Evolutionary conservation across 805 yeast genomes (phyloP), one percentile per base, ranked within the genome.

Genomic region (Peterozyma toletana): DNA sequence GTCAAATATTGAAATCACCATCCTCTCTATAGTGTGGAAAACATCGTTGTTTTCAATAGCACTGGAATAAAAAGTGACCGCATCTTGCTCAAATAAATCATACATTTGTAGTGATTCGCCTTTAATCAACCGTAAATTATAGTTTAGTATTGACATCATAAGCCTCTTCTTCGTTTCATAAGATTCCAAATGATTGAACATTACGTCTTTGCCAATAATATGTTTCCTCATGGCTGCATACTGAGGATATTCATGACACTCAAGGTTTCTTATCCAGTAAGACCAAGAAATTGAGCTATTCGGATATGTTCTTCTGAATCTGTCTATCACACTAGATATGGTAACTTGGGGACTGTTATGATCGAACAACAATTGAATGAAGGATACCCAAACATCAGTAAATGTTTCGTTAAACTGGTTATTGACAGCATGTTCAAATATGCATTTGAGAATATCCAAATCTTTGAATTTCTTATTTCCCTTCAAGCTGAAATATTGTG

Each of bases 1-100:
- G 30, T 65, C 68, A 40, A 58, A 59, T 1, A 68, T 53, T 1
- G 63, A 53, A 2, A 73, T 60, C 6, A 68, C 53, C 9, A 67
- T 46, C 47, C 69, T 68, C 47, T 73, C 80, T 2, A 75, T 64
- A 1, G 70, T 54, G 48, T 73, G 78, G 39, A 60, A 64, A 1
- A 59, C 48, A 46, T 71, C 71, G 44, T 62, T 56, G 9, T 52
- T 44, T 10, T 48, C 38, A 3, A 67, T 13, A 1, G 73, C 67
- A 39, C 47, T 41, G 0, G 52, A 40, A 34, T 59, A 60, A 39
- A 55, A 59, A 2, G 27, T 31, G 1, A 48, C 43, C 2, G 59
- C 45, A 44, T 62, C 66, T 3, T 42, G 30, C 18, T 53, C 52
- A 14, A 57, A 21, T 7, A 21, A 21, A 21, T 7, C 27, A 21